Percentiles rank a stretch among this genome's conserved stretches.
Evolutionary conservation across 2,329 filamentous ascomycete genomes (phyloP).

Genomic region (Talaromyces sp.): DNA sequence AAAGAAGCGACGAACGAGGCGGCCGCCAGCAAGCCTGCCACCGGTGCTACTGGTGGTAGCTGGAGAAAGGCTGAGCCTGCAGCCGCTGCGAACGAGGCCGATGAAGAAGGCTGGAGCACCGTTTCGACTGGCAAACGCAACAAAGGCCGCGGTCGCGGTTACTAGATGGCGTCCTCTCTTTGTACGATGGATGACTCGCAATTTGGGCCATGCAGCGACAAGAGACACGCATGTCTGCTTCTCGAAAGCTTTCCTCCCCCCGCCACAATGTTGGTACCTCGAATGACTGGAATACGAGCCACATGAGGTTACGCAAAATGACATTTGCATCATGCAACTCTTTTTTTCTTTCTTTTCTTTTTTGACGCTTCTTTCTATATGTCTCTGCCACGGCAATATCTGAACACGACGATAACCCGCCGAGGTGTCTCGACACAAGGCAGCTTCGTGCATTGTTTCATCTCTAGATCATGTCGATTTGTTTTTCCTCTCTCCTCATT

Average conservation of each 20-base stretch:
- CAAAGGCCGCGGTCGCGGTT: conserved; percentile 38
- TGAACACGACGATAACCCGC: conserved; percentile 2
- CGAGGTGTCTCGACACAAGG: conserved; percentile 2
- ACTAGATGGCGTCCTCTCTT: conserved; percentile 10
- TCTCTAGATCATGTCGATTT: conserved; percentile 10
- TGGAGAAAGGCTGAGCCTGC: conserved; percentile 34
- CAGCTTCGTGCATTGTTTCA: conserved; percentile 7
- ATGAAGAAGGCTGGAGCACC: conserved; percentile 47
- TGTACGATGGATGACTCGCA: background rate
- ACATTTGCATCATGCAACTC: conserved; percentile 11
- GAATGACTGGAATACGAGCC: conserved; percentile 13
- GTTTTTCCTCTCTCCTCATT: conserved; percentile 4
- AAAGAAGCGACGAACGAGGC: conserved; percentile 50
- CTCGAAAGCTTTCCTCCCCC: background rate
- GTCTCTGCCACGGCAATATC: conserved; percentile 2
- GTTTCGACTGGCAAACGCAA: conserved; percentile 40
- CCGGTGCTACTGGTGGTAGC: conserved; percentile 28
- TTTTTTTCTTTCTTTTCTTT: conserved; percentile 1
- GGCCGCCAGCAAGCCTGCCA: conserved; percentile 23
- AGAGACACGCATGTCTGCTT: background rate
- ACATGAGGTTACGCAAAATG: conserved; percentile 14
- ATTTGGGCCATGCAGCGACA: conserved; percentile 4
- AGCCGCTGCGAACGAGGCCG: conserved; percentile 26
- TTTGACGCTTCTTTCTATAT: conserved; percentile 3
- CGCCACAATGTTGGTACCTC: background rate